Conservation (phyloP, 768 basidiomycete species). For the Tulasnella sp. region DNA sequence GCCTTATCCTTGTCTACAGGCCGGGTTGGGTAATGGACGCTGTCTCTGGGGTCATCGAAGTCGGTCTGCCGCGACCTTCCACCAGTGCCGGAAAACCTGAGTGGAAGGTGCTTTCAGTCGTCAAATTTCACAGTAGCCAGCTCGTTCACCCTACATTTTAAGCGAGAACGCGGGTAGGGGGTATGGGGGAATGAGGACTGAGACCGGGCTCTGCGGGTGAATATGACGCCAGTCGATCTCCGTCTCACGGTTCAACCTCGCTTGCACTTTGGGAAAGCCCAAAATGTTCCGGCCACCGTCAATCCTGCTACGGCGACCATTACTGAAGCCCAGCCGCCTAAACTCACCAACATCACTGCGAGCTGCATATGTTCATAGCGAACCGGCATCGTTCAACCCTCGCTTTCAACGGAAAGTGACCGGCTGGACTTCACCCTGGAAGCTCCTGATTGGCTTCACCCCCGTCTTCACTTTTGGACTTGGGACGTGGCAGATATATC, state of each 20-base stretch:
- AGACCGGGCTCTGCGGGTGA: background rate
- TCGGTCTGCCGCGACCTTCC: conserved; percentile 6
- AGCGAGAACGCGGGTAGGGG: background rate
- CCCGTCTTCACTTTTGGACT: conserved; percentile 84
- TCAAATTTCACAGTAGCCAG: background rate
- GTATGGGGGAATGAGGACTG: background rate
- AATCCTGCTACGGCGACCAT: background rate
- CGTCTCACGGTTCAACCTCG: conserved; percentile 1
- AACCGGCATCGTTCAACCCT: conserved; percentile 6
- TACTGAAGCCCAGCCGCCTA: background rate
- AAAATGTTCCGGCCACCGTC: conserved; percentile 2
- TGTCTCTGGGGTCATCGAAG: conserved; percentile 34
- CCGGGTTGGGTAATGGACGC: conserved; percentile 85
- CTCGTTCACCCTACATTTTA: background rate
- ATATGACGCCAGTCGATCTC: background rate
- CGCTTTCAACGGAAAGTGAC: background rate
- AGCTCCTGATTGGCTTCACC: conserved; percentile 59
- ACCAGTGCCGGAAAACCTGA: conserved; percentile 2
- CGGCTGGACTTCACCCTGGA: conserved; percentile 17
- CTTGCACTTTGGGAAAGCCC: background rate
- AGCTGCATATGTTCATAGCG: background rate
- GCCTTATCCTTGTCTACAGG: conserved; percentile 99
- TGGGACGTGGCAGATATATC: conserved; percentile 88
- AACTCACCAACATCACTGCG: background rate
- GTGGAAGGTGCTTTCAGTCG: background rate